Percentiles rank a stretch among this genome's conserved stretches.
Conservation (phyloP, 108 stramenopile genomes). For the Aurantiochytrium sp. region DNA sequence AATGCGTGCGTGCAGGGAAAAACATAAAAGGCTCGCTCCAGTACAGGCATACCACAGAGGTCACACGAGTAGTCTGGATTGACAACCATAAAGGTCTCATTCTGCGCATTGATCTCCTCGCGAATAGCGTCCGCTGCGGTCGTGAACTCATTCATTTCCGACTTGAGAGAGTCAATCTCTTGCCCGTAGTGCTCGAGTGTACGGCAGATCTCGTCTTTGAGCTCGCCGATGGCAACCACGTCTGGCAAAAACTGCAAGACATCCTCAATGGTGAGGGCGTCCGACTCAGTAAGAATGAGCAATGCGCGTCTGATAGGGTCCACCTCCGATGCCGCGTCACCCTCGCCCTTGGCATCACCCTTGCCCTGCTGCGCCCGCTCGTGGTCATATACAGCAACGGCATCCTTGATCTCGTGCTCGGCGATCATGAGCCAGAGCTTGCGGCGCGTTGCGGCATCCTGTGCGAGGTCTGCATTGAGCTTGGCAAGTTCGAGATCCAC, state of each 20-base stretch:
- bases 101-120: background rate
- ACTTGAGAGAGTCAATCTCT: background rate
- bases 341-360: background rate
- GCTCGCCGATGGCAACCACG: background rate
- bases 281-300: background rate
- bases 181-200: background rate
- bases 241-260: background rate
- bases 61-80: background rate
- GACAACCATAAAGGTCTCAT: background rate
- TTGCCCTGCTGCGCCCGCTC: too few relatives aligned
- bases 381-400: background rate
- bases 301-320: background rate
- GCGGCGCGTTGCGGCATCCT: background rate
- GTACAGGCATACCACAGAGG: background rate
- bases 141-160: background rate
- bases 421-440: slow-evolving; percentile 2
- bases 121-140: background rate
- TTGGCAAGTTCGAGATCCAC: background rate
- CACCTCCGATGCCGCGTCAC: background rate
- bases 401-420: background rate
- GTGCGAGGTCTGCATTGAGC: background rate
- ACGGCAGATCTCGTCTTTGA: slow-evolving; percentile 9
- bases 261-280: background rate
- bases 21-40: background rate
- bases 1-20: background rate